phyloP scores from a whole-genome alignment of 371 early-diverging fungal species.

The Saksenaea oblongispora region DNA sequence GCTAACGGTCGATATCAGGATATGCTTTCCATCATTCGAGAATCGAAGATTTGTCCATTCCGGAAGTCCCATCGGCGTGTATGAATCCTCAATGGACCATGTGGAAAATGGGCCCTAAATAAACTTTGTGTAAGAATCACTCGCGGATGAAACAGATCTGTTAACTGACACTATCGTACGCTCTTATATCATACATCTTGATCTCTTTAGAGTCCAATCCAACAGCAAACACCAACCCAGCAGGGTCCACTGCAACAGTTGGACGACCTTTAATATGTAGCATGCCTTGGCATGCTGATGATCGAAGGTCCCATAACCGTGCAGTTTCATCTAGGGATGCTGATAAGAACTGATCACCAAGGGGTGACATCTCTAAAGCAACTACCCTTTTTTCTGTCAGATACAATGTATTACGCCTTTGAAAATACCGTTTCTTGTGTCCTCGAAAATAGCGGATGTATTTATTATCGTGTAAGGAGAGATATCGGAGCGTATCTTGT shows the following conservation, averaged over 20 bases:
- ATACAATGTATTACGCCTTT: not conserved
- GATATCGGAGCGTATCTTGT: slow-evolving; percentile 85
- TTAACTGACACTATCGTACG: slow-evolving; percentile 42
- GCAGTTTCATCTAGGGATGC: slow-evolving; percentile 73
- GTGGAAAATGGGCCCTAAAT: slow-evolving; percentile 45
- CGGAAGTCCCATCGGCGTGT: slow-evolving; percentile 21
- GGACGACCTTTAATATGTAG: slow-evolving; percentile 53
- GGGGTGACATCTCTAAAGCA: slow-evolving; percentile 76
- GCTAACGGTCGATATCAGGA: slow-evolving; percentile 72
- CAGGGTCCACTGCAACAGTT: slow-evolving; percentile 78
- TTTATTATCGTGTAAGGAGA: slow-evolving; percentile 91
- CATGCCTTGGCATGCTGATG: slow-evolving; percentile 62
- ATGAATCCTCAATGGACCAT: slow-evolving; percentile 33
- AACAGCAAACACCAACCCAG: slow-evolving; percentile 79
- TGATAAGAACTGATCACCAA: slow-evolving; percentile 76
- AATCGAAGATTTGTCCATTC: slow-evolving; percentile 73
- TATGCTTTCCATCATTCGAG: slow-evolving; percentile 70
- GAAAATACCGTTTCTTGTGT: slow-evolving; percentile 68
- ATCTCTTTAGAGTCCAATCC: slow-evolving; percentile 47
- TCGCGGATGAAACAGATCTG: not conserved
- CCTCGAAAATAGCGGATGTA: slow-evolving; percentile 91
- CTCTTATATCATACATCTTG: slow-evolving; percentile 73
- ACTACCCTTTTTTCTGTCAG: slow-evolving; percentile 58
- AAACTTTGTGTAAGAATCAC: slow-evolving; percentile 5
- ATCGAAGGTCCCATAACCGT: slow-evolving; percentile 79